These are phyloP conservation scores for Ganoderma meredithae DNA, from an alignment of 1,284 basidiomycete genomes.

Conservation along the genomic window DNA sequence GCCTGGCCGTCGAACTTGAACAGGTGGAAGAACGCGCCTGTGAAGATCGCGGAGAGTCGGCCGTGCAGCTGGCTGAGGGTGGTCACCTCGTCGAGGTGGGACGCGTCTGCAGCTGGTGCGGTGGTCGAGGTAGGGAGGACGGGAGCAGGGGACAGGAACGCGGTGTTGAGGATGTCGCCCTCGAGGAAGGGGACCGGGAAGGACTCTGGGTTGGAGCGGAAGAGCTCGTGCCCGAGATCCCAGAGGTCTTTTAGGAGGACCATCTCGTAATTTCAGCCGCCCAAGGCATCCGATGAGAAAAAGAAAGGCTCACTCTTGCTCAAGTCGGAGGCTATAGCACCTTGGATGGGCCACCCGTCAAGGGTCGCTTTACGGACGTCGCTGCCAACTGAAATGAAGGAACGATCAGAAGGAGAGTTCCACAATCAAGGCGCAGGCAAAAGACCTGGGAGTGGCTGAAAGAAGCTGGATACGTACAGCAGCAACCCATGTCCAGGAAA, in stretches of 20 bases:
- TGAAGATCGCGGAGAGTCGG: slow-evolving; percentile 51
- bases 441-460: neutral
- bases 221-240: slow-evolving; percentile 41
- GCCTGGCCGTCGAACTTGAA: slow-evolving; percentile 50
- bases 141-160: slow-evolving; percentile 37
- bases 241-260: slow-evolving; percentile 35
- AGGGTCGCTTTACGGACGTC: slow-evolving; percentile 48
- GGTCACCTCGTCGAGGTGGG: slow-evolving; percentile 41
- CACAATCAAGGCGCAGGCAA: neutral
- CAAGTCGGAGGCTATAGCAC: slow-evolving; percentile 45
- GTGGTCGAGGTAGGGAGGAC: slow-evolving; percentile 38
- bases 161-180: slow-evolving; percentile 49
- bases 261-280: slow-evolving; percentile 31
- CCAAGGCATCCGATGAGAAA: slow-evolving; percentile 33
- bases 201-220: slow-evolving; percentile 39
- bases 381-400: slow-evolving; percentile 46
- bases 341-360: slow-evolving; percentile 46
- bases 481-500: slow-evolving; percentile 54
- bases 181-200: slow-evolving; percentile 51
- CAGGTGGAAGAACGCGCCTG: slow-evolving; percentile 55
- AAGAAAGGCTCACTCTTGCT: slow-evolving; percentile 35
- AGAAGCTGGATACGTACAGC: slow-evolving; percentile 46
- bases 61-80: slow-evolving; percentile 50
- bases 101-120: slow-evolving; percentile 32
- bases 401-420: neutral